Evolutionary conservation across 2,329 filamentous ascomycete species (phyloP), one percentile per base, ranked within the genome.

Genomic region (Madurella mycetomatis): DNA sequence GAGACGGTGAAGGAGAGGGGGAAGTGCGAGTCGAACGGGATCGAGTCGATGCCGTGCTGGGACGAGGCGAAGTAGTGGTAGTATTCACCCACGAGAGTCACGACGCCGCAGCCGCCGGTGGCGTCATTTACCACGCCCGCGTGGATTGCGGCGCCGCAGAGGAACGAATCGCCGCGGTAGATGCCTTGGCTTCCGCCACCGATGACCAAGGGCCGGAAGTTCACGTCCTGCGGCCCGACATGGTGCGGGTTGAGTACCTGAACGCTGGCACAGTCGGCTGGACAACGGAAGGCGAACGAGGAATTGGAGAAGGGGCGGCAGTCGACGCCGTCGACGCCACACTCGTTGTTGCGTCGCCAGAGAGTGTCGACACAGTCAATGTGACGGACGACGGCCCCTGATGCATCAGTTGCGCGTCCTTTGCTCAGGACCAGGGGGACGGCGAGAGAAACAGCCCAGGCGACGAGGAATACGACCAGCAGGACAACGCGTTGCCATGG

Each of bases 91-190:
- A 82, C 74, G 12, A 89, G 74, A 16, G 76, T 75, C 18, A 88
- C 76, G 1, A 89, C 84, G 50, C 88, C 88, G 62, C 88, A 92
- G 2, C 88, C 88, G 30, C 88, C 88, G 32, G 75, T 75, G 0
- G 74, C 71, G 61, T 89, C 80, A 49, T 77, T 79, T 60, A 90
- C 80, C 57, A 88, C 78, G 9, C 87, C 87, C 1, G 86, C 82
- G 66, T 92, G 88, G 52, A 91, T 87, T 16, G 87, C 88, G 4
- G 88, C 81, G 56, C 82, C 82, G 65, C 88, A 92, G 54, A 92
- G 82, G 69, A 89, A 90, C 17, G 87, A 90, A 71, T 92, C 88
- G 16, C 81, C 84, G 25, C 87, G 82, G 66, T 90, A 90, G 11
- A 58, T 53, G 4, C 48, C 11, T 16, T 47, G 49, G 11, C 30